Evolutionary conservation across 345 rosid species (phyloP).

Genomic region (Salix arbutifolia): DNA sequence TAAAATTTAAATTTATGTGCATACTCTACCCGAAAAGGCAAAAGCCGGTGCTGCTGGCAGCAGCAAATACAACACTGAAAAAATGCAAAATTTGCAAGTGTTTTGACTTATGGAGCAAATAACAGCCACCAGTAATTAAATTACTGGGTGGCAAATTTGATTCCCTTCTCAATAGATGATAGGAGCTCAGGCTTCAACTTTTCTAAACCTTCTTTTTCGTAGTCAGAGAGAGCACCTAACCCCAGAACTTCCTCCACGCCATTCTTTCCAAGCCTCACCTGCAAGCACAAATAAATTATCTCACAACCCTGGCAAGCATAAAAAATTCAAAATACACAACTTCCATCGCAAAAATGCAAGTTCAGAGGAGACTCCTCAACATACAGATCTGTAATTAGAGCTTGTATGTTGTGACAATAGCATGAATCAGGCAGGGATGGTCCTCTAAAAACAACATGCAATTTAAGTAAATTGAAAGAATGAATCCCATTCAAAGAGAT

Average conservation of each 20-base stretch:
- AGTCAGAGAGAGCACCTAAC: conserved; percentile 71
- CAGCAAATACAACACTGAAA: conserved; percentile 18
- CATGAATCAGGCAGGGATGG: not conserved
- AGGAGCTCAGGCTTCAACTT: conserved; percentile 63
- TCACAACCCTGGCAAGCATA: not conserved
- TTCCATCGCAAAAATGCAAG: not conserved
- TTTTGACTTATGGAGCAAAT: not conserved
- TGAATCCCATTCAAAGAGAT: not conserved
- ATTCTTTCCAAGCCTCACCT: conserved; percentile 79
- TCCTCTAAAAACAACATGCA: not conserved
- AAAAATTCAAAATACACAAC: not conserved
- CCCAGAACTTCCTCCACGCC: conserved; percentile 76
- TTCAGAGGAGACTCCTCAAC: not conserved
- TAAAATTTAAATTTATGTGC: conserved; percentile 1
- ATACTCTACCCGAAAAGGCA: conserved; percentile 18
- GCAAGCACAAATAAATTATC: conserved; percentile 4
- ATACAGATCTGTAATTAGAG: not conserved
- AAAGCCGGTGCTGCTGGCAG: conserved; percentile 25
- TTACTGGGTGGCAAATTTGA: conserved; percentile 52
- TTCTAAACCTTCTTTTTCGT: conserved; percentile 63
- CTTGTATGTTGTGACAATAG: not conserved
- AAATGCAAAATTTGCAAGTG: conserved; percentile 17
- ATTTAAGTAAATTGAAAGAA: not conserved
- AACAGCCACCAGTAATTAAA: not conserved
- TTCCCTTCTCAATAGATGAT: conserved; percentile 72